Evolutionary conservation across 2,329 filamentous ascomycete species (phyloP).

Genomic region (Colletotrichum lentis): DNA sequence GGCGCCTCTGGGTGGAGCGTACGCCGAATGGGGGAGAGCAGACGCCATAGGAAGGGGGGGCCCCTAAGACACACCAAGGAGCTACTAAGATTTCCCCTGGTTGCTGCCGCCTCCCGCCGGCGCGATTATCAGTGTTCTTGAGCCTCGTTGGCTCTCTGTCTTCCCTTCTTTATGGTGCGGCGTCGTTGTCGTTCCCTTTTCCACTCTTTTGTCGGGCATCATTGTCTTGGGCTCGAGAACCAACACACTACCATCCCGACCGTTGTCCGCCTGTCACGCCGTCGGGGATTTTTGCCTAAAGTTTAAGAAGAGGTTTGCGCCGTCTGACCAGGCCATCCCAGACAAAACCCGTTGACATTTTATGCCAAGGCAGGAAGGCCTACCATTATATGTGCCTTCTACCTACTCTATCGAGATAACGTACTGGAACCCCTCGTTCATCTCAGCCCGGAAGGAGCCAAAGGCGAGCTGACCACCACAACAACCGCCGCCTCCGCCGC

Average conservation of each 20-base stretch:
- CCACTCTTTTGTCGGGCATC: slow-evolving; percentile 10
- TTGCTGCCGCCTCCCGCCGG: slow-evolving; percentile 19
- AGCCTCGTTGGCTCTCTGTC: background rate
- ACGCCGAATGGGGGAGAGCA: slow-evolving; percentile 14
- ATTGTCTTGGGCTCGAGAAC: background rate
- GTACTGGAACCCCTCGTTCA: slow-evolving; percentile 6
- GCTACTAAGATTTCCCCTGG: slow-evolving; percentile 28
- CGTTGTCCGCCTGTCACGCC: background rate
- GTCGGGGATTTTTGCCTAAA: slow-evolving; percentile 18
- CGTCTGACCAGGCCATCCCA: slow-evolving; percentile 25
- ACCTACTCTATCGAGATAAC: slow-evolving; percentile 3
- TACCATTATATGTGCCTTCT: background rate
- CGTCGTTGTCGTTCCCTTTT: background rate
- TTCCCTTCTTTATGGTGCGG: slow-evolving; percentile 14
- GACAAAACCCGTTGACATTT: slow-evolving; percentile 24
- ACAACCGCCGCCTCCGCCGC: too few species aligned
- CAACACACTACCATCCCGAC: background rate
- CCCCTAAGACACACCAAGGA: slow-evolving; percentile 19
- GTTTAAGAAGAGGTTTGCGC: slow-evolving; percentile 12
- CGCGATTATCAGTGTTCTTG: background rate
- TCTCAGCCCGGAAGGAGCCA: slow-evolving; percentile 1
- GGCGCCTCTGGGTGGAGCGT: slow-evolving; percentile 30
- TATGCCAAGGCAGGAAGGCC: slow-evolving; percentile 21
- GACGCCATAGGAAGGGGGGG: background rate
- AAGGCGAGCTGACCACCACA: slow-evolving; percentile 8